Base-by-base conservation (phyloP, 495 filamentous ascomycete genomes). In the Daldinia loculata region DNA sequence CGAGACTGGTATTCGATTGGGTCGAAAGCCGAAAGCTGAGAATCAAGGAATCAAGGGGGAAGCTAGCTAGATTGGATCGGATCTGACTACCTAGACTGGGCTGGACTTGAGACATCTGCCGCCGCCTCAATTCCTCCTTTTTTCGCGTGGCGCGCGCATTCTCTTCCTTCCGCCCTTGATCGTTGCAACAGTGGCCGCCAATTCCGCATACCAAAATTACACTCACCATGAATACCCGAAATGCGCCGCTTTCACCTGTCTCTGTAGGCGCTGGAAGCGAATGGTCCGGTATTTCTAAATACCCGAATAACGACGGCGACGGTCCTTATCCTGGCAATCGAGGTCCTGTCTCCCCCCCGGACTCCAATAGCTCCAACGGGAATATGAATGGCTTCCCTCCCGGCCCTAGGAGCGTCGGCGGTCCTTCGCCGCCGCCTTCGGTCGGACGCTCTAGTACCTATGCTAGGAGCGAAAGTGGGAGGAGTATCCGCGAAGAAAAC, bases 381-480 rank as follows among this genome's bases (percentile, higher is more conserved):
- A 85, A 83, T 59, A 86, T 89, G 79, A 90, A 86, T 77, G 80
- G 85, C 73, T 85, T 85, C 63, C 81, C 85, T 17, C 80, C 83
- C 53, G 81, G 78, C 39, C 79, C 81, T 58, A 77, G 82, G 79
- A 84, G 80, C 64, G 74, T 80, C 52, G 83, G 89, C 55, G 90
- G 88, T 30, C 92, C 92, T 52, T 97, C 95, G 26, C 94, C 95
- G 22, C 94, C 95, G 30, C 89, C 86, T 73, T 97, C 94, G 12
- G 86, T 97, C 71, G 91, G 92, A 61, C 86, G 95, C 66, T 96
- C 93, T 43, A 88, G 86, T 69, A 80, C 79, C 41, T 92, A 91
- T 66, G 81, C 89, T 3, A 83, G 89, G 45, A 89, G 86, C 74
- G 89, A 89, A 70, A 87, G 86, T 77, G 82, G 85, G 61, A 80